These are phyloP conservation scores for Apiotrichum porosum DNA, from an alignment of 1,284 basidiomycete genomes.

Conservation along the genomic window DNA sequence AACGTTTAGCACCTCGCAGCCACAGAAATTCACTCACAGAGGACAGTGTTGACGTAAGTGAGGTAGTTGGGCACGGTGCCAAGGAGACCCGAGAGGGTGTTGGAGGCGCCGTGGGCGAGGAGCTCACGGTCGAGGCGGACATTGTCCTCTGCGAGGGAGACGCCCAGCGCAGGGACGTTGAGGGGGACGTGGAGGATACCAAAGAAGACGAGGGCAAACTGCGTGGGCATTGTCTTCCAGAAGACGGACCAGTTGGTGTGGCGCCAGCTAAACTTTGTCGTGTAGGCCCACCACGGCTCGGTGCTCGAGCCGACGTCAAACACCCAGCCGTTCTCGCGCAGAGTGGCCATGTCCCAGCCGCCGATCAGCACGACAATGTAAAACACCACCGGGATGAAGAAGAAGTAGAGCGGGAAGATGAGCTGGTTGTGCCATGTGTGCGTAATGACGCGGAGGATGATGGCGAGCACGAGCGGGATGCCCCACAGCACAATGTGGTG, in stretches of 20 bases:
- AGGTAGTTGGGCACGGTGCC: conserved; percentile 63
- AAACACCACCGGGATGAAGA: conserved; percentile 76
- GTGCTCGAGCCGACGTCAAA: conserved; percentile 67
- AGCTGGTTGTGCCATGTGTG: conserved; percentile 78
- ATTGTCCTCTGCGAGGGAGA: conserved; percentile 83
- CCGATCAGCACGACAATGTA: conserved; percentile 70
- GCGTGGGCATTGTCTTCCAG: conserved; percentile 66
- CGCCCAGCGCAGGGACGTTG: conserved; percentile 89
- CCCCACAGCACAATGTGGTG: conserved; percentile 69
- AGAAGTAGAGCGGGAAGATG: conserved; percentile 86
- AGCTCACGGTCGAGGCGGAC: conserved; percentile 91
- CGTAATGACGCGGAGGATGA: conserved; percentile 75
- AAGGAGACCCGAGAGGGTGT: conserved; percentile 71
- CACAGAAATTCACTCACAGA: conserved; percentile 53
- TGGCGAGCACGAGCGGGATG: conserved; percentile 70
- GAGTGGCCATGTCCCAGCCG: conserved; percentile 57
- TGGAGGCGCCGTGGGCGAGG: conserved; percentile 87
- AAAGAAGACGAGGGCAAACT: conserved; percentile 43
- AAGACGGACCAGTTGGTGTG: conserved; percentile 61
- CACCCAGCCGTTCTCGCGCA: conserved; percentile 76
- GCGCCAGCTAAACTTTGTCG: conserved; percentile 64
- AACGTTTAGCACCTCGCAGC: background rate
- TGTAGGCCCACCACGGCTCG: conserved; percentile 77
- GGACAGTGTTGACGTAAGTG: conserved; percentile 75
- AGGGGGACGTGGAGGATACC: conserved; percentile 87